phyloP scores from a whole-genome alignment of 73 alveolate species.

The Loxodes magnus region DNA sequence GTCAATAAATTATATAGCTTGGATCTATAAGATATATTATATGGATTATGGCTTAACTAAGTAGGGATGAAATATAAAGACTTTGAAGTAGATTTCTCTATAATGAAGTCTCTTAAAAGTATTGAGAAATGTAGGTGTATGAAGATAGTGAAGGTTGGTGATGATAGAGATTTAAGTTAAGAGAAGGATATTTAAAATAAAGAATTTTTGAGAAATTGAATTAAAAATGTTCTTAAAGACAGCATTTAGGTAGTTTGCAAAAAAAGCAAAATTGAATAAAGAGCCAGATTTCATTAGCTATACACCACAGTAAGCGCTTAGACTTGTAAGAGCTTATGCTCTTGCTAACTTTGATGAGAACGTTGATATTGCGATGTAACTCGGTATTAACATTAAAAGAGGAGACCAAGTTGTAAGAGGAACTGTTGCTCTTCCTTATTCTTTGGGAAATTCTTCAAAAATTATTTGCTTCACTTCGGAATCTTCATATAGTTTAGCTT shows the following conservation, averaged over 20 bases:
- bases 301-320: conserved; percentile 4
- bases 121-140: too few species aligned
- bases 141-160: too few species aligned
- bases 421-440: conserved; percentile 46
- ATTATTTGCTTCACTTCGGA: conserved; percentile 40
- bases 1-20: too few species aligned
- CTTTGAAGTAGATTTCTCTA: too few species aligned
- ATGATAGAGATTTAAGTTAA: too few species aligned
- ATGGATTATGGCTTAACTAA: too few species aligned
- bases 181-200: too few species aligned
- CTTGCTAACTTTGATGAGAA: conserved; percentile 32
- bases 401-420: conserved; percentile 69
- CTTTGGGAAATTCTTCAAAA: conserved; percentile 28
- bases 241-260: neutral
- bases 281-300: too few species aligned
- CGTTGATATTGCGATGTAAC: conserved; percentile 26
- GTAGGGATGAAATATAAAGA: too few species aligned
- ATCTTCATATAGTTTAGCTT: conserved; percentile 15
- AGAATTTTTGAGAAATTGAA: too few species aligned
- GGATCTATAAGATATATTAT: too few species aligned
- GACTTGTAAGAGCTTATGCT: conserved; percentile 12
- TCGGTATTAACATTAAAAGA: conserved; percentile 52
- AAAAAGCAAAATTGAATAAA: neutral
- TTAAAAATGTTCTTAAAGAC: neutral
- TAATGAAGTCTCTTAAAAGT: too few species aligned